phyloP scores from a whole-genome alignment of 2,329 filamentous ascomycete genomes.

The Nothophoma quercina region DNA sequence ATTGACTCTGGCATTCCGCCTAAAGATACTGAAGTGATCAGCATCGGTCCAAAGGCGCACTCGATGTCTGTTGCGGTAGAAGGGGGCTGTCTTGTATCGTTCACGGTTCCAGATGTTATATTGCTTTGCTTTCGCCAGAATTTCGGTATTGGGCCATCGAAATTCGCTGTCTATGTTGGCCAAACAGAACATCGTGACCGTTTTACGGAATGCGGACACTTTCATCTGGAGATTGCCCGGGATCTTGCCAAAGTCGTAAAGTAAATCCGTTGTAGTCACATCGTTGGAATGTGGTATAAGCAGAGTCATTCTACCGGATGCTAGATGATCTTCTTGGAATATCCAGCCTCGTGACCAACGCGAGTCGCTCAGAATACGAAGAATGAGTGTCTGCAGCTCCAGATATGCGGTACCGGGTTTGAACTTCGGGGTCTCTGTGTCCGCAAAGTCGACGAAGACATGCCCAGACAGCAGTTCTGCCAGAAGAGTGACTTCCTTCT shows the following conservation, averaged over 20 bases:
- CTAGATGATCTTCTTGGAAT: conserved; percentile 33
- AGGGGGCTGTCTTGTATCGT: background rate
- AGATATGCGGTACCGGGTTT: background rate
- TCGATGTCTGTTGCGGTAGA: background rate
- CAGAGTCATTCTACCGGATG: conserved; percentile 22
- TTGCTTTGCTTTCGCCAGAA: conserved; percentile 27
- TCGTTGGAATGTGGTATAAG: conserved; percentile 21
- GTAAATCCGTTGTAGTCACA: background rate
- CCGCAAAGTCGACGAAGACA: conserved; percentile 1
- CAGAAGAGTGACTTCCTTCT: conserved; percentile 20
- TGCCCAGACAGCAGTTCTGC: conserved; percentile 7
- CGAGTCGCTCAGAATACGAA: conserved; percentile 21
- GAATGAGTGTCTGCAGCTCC: conserved; percentile 21
- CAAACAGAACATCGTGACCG: conserved; percentile 27
- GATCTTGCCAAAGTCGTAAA: conserved; percentile 16
- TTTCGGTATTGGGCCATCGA: conserved; percentile 15
- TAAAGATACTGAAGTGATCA: background rate
- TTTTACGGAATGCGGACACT: conserved; percentile 17
- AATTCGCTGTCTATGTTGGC: conserved; percentile 9
- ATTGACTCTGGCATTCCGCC: background rate
- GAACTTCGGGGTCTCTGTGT: background rate
- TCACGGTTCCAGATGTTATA: conserved; percentile 31
- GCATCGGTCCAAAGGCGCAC: background rate
- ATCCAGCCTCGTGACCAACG: conserved; percentile 34
- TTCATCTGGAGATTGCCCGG: conserved; percentile 23